These are phyloP conservation scores for Vitis rotundifolia DNA, from an alignment of 164 flowering plant genomes.

Conservation along the genomic window DNA sequence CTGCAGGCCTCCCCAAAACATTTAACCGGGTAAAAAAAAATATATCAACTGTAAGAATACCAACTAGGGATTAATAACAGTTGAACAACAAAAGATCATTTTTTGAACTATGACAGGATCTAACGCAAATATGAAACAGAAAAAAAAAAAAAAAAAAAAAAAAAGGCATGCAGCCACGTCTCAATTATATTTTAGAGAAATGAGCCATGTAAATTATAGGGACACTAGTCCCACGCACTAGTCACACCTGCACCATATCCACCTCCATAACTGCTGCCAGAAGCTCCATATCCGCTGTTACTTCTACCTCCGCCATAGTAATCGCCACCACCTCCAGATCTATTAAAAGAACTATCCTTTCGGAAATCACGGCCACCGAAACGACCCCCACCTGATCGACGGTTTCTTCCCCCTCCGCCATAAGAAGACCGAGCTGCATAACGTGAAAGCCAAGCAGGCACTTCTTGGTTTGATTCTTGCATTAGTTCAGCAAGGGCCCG, in stretches of 20 bases:
- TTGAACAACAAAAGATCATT: not conserved
- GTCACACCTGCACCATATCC: conserved; percentile 25
- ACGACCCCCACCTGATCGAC: conserved; percentile 11
- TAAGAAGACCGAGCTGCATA: conserved; percentile 7
- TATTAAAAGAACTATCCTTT: conserved; percentile 20
- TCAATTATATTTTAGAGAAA: not conserved
- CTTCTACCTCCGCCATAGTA: conserved; percentile 22
- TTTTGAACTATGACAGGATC: not conserved
- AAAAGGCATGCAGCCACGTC: not conserved
- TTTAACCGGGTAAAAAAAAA: too few relatives aligned
- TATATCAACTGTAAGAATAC: not conserved
- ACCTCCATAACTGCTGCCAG: conserved; percentile 24
- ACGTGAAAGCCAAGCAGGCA: conserved; percentile 18
- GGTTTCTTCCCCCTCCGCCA: conserved; percentile 8
- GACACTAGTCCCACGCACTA: conserved; percentile 46
- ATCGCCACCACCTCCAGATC: conserved; percentile 23
- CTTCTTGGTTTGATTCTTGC: conserved; percentile 22
- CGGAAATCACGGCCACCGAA: conserved; percentile 20
- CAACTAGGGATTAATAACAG: not conserved
- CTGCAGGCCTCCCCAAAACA: not conserved
- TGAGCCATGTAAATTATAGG: not conserved
- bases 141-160: not conserved
- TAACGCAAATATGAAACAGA: not conserved
- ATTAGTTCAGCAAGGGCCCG: conserved; percentile 12
- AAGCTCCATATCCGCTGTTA: conserved; percentile 21